phyloP scores from a whole-genome alignment of 495 filamentous ascomycete species.

The Barbatosphaeria neglecta region DNA sequence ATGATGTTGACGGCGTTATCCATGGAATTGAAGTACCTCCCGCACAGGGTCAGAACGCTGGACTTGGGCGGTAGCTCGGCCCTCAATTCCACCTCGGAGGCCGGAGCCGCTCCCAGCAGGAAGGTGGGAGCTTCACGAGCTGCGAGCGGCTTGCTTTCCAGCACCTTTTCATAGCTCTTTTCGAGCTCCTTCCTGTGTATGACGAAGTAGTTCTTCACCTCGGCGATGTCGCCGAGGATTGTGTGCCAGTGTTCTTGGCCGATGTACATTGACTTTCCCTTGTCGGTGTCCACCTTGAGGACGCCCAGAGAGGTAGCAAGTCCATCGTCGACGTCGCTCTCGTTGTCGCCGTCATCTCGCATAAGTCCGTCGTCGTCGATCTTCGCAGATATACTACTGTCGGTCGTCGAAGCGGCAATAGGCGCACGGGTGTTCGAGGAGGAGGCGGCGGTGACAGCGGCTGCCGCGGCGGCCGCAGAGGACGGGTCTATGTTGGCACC shows the following conservation, averaged over 20 bases:
- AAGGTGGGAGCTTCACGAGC: slow-evolving; percentile 55
- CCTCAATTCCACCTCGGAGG: slow-evolving; percentile 63
- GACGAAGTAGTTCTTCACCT: slow-evolving; percentile 82
- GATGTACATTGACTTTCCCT: slow-evolving; percentile 70
- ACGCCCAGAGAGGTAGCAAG: slow-evolving; percentile 76
- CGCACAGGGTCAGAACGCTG: slow-evolving; percentile 70
- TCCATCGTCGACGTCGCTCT: slow-evolving; percentile 75
- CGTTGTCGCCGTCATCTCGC: slow-evolving; percentile 42
- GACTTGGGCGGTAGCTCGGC: slow-evolving; percentile 68
- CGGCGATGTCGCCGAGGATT: slow-evolving; percentile 77
- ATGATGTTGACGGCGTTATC: slow-evolving; percentile 56
- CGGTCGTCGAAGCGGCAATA: slow-evolving; percentile 49
- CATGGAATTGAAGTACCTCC: slow-evolving; percentile 52
- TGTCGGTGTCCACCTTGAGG: slow-evolving; percentile 74
- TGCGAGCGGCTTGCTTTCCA: slow-evolving; percentile 46
- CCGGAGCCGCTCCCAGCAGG: slow-evolving; percentile 60
- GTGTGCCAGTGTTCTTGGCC: slow-evolving; percentile 86
- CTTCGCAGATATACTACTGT: slow-evolving; percentile 52
- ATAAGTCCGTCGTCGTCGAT: slow-evolving; percentile 41
- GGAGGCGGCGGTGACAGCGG: slow-evolving; percentile 37
- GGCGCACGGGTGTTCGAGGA: not conserved
- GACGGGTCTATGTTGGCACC: slow-evolving; percentile 42
- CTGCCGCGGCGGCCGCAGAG: slow-evolving; percentile 12
- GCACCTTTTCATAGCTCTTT: slow-evolving; percentile 49
- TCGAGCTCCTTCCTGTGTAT: slow-evolving; percentile 45